Base-by-base conservation (phyloP, 495 filamentous ascomycete species). In the Xanthoparmelia taractica region DNA sequence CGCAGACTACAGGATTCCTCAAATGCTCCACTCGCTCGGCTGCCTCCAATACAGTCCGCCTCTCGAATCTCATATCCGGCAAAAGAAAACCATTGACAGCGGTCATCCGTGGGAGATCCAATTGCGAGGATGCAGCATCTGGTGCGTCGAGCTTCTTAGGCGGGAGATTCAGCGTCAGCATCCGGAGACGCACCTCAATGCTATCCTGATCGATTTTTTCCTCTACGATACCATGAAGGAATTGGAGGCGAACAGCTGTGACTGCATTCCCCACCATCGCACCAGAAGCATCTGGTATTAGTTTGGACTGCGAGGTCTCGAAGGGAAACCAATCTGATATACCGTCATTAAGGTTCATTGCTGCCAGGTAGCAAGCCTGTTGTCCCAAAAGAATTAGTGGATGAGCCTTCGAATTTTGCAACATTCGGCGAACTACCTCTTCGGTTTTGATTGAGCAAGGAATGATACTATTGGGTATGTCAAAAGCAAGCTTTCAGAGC, bases 281-380 rank as follows among this genome's bases (percentile, higher is more conserved):
- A 96, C 91, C 33, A 83, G 93, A 68, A 94, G 91, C 68, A 96
- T 97, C 66, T 97, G 93, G 93, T 97, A 97, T 76, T 97, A 70
- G 78, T 65, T 15, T 25, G 34, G 57, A 50, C 29, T 15, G 10
- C 23, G 13, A 41, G 40, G 45, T 54, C 59, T 31, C 23, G 12
- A 20, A 18, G 17, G 6, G n/a, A 7, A n/a, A n/a, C n/a, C n/a
- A n/a, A n/a, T n/a, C n/a, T n/a, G n/a, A n/a, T n/a, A n/a, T n/a
- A 59, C 13, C 45, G 15, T 41, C 13, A 7, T 41, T 41, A 13
- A 41, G 12, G n/a, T n/a, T n/a, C n/a, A n/a, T n/a, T n/a, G n/a
- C n/a, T n/a, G n/a, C n/a, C n/a, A n/a, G n/a, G n/a, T n/a, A n/a
- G n/a, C n/a, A n/a, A n/a, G n/a, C n/a, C n/a, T n/a, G n/a, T n/a